Evolutionary conservation across 192 early-diverging fungal genomes (phyloP), one percentile per base, ranked within the genome.

Genomic region (Gamsiella multidivaricata): DNA sequence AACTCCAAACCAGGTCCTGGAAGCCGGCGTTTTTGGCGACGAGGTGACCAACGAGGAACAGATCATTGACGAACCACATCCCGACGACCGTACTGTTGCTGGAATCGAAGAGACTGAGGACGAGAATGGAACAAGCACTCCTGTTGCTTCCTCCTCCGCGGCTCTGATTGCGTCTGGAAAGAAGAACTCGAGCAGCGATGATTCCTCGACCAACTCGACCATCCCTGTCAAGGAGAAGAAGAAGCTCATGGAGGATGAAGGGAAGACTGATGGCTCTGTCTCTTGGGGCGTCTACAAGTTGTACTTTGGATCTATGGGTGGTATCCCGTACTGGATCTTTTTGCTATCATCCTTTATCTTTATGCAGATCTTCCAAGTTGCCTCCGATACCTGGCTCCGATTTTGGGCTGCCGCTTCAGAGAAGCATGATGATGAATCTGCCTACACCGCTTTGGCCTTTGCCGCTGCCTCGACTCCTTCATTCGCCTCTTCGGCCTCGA

Each of bases 211-310:
- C 8, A 87, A 80, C 53, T 84, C 81, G 18, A 80, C 81, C 36
- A 81, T 86, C 22, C 80, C 70, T 25, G 59, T 60, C 45, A 59
- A 82, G 8, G 70, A 81, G 7, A 72, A 66, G 26, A 76, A 80
- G 46, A 81, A 88, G 68, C 80, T 98, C 36, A 93, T 95, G 50
- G 79, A 89, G 34, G 92, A 94, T 10, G 98, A 99, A 72, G 91
- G 93, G 65, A 88, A 90, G 46, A 91, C 90, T 22, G 86, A 89
- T 20, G 98, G 98, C 0, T 85, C 87, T 53, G 94, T 98, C 54
- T 85, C 85, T 26, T 85, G 80, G 23, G 43, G 64, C 7, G 91
- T 98, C 8, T 98, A 95, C 87, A 63, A 88, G n/a, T 73, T 84
- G 7, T 99, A 97, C 73, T 85, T 91, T 69, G 79, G 80, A 31